Evolutionary conservation across 495 filamentous ascomycete genomes (phyloP), one percentile per base, ranked within the genome.

Genomic region (Oidiodendron maius): DNA sequence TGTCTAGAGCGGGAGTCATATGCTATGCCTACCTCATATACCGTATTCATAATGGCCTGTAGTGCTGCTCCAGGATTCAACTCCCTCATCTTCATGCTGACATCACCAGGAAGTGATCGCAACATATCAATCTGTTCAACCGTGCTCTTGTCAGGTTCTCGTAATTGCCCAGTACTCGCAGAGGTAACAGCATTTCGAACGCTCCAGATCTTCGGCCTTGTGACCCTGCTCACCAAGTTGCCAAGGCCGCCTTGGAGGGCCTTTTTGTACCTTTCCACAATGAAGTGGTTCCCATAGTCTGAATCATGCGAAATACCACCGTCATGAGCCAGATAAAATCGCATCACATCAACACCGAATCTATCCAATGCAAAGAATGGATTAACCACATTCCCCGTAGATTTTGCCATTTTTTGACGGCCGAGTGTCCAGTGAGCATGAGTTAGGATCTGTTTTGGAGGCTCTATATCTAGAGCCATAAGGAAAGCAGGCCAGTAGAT

Each of bases 401-500:
- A 91, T 64, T 98, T 98, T 24, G 90, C 87, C 93, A 98, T 98
- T 62, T 97, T 98, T 53, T 79, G 74, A 35, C 72, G 74, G 44
- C 86, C 86, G 63, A 98, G 81, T 1, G 91, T 93, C 93, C 93
- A 98, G 61, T 98, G 94, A 1, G 83, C 89, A 59, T 97, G 93
- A 16, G 87, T 86, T 0, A 97, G 74, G 17, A 97, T 75, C 44
- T 81, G 80, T 55, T 82, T 84, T 4, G 93, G 91, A n/a, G 86
- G 64, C 1, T 90, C 84, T 2, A 98, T 69, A 50, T 84, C 83
- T 21, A 97, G 71, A 3, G 91, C 91, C 70, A 98, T 81, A 23
- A 98, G 83, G 59, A 98, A 84, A 2, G 93, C 93, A 1, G 93
- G 93, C 93, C 93, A 98, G 72, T 97, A 98, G 21, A 98, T 84